phyloP scores from a whole-genome alignment of 441 rosid genomes.

The Viola pubescens region DNA sequence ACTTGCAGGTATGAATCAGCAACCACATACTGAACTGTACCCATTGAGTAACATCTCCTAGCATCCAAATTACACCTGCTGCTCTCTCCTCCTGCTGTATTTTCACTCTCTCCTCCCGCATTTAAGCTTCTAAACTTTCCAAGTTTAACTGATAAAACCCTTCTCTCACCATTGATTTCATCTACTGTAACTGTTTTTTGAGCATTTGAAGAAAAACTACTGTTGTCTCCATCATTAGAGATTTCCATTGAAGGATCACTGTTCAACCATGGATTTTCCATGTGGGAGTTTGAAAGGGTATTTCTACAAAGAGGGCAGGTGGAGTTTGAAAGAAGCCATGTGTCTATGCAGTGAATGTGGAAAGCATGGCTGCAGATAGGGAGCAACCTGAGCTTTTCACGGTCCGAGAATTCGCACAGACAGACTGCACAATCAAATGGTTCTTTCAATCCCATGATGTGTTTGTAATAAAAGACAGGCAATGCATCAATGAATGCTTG shows the following conservation, averaged over 20 bases:
- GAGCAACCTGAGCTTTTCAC: slow-evolving; percentile 56
- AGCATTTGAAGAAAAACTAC: slow-evolving; percentile 11
- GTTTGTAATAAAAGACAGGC: slow-evolving; percentile 50
- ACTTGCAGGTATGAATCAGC: slow-evolving; percentile 39
- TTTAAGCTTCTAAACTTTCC: slow-evolving; percentile 45
- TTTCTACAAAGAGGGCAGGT: slow-evolving; percentile 71
- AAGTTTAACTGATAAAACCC: slow-evolving; percentile 51
- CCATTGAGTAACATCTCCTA: slow-evolving; percentile 80
- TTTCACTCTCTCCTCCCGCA: slow-evolving; percentile 22
- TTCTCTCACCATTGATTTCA: slow-evolving; percentile 21
- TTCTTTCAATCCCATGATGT: slow-evolving; percentile 45
- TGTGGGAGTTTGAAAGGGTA: slow-evolving; percentile 25
- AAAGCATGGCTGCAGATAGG: slow-evolving; percentile 69
- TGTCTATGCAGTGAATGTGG: slow-evolving; percentile 60
- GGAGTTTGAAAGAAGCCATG: slow-evolving; percentile 81
- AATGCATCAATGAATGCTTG: slow-evolving; percentile 52
- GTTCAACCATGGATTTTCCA: slow-evolving; percentile 24
- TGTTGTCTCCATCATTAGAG: slow-evolving; percentile 22
- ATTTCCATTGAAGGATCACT: slow-evolving; percentile 22
- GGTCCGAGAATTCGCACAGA: slow-evolving; percentile 48
- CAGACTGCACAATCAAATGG: slow-evolving; percentile 72
- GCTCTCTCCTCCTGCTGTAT: slow-evolving; percentile 27
- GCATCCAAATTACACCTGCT: slow-evolving; percentile 36
- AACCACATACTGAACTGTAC: slow-evolving; percentile 52
- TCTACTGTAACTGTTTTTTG: slow-evolving; percentile 18